Evolutionary conservation across 371 early-diverging fungal genomes (phyloP).

Genomic region (Encephalitozoon intestinalis): DNA sequence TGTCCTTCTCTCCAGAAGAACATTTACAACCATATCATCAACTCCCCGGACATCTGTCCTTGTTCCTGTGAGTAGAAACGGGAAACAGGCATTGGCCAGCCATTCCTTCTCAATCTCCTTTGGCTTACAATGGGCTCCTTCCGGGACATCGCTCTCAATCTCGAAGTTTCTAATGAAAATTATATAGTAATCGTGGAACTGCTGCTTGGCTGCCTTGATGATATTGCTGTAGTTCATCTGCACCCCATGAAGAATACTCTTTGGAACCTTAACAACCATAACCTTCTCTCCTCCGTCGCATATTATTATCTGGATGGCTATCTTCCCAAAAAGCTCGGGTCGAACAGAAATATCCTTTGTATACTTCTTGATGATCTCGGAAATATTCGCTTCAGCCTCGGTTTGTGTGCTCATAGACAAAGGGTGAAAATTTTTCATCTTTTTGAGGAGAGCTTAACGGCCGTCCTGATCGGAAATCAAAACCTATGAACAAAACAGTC

Average conservation of each 20-base stretch:
- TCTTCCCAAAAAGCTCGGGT: background rate
- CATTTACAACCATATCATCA: slow-evolving; percentile 24
- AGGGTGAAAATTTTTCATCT: slow-evolving; percentile 15
- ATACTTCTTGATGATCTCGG: slow-evolving; percentile 19
- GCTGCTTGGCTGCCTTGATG: slow-evolving; percentile 26
- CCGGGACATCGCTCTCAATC: background rate
- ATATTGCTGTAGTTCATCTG: slow-evolving; percentile 20
- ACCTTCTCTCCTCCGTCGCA: slow-evolving; percentile 20
- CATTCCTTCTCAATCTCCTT: slow-evolving; percentile 1
- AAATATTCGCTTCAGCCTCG: slow-evolving; percentile 38
- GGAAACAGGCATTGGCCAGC: slow-evolving; percentile 34
- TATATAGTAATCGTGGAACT: slow-evolving; percentile 34
- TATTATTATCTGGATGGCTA: slow-evolving; percentile 23
- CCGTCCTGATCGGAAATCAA: background rate
- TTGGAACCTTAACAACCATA: slow-evolving; percentile 35
- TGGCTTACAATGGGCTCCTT: background rate
- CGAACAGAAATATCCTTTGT: background rate
- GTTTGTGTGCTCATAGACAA: slow-evolving; percentile 34
- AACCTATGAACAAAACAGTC: slow-evolving; percentile 2
- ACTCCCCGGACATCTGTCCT: slow-evolving; percentile 24
- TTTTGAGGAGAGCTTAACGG: background rate
- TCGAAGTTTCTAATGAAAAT: slow-evolving; percentile 22
- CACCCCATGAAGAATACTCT: slow-evolving; percentile 14
- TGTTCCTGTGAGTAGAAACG: slow-evolving; percentile 27
- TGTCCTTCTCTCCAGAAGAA: slow-evolving; percentile 39